These are phyloP conservation scores for Plasmodium falciparum DNA, from an alignment of 169 alveolate genomes.

Conservation along the genomic window DNA sequence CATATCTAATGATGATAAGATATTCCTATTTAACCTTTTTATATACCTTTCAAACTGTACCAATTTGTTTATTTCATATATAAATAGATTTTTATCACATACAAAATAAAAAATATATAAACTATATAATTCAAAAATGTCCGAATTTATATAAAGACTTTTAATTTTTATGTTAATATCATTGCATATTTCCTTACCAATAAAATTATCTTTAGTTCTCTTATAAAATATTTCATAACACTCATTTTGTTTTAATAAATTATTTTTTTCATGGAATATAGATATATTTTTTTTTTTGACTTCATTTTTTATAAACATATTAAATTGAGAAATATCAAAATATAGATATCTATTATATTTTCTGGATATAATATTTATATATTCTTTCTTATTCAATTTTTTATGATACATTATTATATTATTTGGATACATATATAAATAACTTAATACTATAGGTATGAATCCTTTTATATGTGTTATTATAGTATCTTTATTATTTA, in stretches of 20 bases:
- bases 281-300: constrained; percentile 4
- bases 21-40: background rate
- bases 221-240: constrained; percentile 22
- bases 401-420: constrained; percentile 23
- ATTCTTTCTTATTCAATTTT: constrained; percentile 13
- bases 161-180: constrained; percentile 19
- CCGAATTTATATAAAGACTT: constrained; percentile 18
- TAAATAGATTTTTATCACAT: constrained; percentile 30
- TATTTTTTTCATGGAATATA: constrained; percentile 3
- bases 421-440: constrained; percentile 29
- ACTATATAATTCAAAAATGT: constrained; percentile 28
- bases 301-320: constrained; percentile 6
- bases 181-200: constrained; percentile 23
- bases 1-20: background rate
- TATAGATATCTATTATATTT: background rate
- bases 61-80: constrained; percentile 9
- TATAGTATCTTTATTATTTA: background rate
- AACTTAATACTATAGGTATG: constrained; percentile 27
- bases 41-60: background rate
- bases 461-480: constrained; percentile 24
- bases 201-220: constrained; percentile 20
- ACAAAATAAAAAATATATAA: constrained; percentile 55
- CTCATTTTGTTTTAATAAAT: background rate
- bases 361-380: constrained; percentile 6
- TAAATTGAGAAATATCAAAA: background rate